phyloP scores from a whole-genome alignment of 768 basidiomycete genomes.

The Trametes cinnabarina region DNA sequence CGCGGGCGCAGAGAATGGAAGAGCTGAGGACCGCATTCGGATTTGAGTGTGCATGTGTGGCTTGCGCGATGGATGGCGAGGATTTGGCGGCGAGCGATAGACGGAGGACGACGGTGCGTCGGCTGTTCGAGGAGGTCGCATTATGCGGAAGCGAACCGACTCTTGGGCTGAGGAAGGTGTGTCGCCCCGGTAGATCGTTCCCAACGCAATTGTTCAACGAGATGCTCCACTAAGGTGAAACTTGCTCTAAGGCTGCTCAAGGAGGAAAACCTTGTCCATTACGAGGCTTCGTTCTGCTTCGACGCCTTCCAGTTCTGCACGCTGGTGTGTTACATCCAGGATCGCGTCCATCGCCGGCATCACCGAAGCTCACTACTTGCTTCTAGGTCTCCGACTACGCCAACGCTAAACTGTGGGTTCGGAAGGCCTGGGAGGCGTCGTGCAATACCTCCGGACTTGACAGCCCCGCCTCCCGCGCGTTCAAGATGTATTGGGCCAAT shows the following conservation, averaged over 20 bases:
- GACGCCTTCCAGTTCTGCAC: conserved; percentile 33
- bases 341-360: not conserved
- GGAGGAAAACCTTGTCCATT: conserved; percentile 28
- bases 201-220: not conserved
- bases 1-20: conserved; percentile 18
- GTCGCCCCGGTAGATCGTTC: not conserved
- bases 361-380: not conserved
- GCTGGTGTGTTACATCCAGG: conserved; percentile 15
- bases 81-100: conserved; percentile 23
- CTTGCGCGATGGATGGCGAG: conserved; percentile 22
- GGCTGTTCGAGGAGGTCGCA: conserved; percentile 26
- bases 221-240: conserved; percentile 20
- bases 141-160: conserved; percentile 24
- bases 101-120: conserved; percentile 19
- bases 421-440: conserved; percentile 23
- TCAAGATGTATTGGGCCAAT: conserved; percentile 33
- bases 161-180: conserved; percentile 28
- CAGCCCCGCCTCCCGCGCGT: conserved; percentile 26
- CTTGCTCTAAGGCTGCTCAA: conserved; percentile 26
- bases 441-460: conserved; percentile 18
- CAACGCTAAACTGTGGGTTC: conserved; percentile 22
- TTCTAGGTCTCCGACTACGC: conserved; percentile 20
- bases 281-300: conserved; percentile 30
- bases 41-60: conserved; percentile 27
- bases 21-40: conserved; percentile 20